A percentile compares a stretch with the other conserved stretches of the same genome.
Evolutionary conservation across 208 protist genomes (phyloP).

Genomic region (Plasmodiophora brassicae): DNA sequence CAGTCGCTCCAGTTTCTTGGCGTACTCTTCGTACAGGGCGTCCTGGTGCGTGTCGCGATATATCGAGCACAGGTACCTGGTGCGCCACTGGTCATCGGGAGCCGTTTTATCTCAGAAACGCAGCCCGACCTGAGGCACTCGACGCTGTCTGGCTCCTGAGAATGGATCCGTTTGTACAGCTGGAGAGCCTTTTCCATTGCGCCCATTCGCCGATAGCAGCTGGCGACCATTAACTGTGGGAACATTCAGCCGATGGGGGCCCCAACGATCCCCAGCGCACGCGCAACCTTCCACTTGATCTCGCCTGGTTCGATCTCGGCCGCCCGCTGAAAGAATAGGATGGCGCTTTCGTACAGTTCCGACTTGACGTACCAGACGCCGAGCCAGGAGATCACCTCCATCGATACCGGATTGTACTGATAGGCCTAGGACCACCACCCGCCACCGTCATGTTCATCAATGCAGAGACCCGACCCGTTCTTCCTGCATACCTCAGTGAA

Average conservation of each 20-base stretch:
- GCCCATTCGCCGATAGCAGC: constrained; percentile 82
- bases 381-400: constrained; percentile 93
- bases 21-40: neutral
- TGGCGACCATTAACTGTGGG: constrained; percentile 65
- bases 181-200: constrained; percentile 79
- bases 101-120: neutral
- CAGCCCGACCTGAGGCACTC: constrained; percentile 66
- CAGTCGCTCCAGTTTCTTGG: neutral
- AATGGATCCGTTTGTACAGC: constrained; percentile 80
- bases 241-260: neutral
- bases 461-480: no score
- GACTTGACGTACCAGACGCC: constrained; percentile 73
- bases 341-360: constrained; percentile 91
- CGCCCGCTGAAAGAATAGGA: constrained; percentile 89
- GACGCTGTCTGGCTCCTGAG: constrained; percentile 81
- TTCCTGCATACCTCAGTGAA: constrained; percentile 34
- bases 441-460: no score
- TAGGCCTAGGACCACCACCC: constrained; percentile 70
- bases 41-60: neutral
- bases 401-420: constrained; percentile 89
- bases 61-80: neutral
- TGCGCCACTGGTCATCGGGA: neutral
- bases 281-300: constrained; percentile 89
- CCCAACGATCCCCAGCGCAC: neutral
- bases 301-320: constrained; percentile 86